phyloP scores from a whole-genome alignment of 176 grass and related monocot species.

The Alloteropsis semialata region DNA sequence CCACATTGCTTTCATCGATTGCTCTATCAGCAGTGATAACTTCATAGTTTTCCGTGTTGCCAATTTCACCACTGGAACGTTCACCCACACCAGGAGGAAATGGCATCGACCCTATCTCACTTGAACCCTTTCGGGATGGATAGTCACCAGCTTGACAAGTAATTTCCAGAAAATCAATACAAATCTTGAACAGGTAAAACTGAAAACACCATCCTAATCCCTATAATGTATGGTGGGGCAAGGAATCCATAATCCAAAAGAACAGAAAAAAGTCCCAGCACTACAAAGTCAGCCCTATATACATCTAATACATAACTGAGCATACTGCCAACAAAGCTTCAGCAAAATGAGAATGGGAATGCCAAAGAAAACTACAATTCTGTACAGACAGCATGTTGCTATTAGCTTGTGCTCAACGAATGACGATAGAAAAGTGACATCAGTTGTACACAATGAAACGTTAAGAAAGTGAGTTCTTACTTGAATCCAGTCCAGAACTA shows the following conservation, averaged over 20 bases:
- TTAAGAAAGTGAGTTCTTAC: slow-evolving; percentile 52
- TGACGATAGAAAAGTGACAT: neutral
- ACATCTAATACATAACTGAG: neutral
- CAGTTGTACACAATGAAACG: neutral
- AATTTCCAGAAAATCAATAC: slow-evolving; percentile 84
- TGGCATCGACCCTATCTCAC: slow-evolving; percentile 87
- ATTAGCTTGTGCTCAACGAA: slow-evolving; percentile 14
- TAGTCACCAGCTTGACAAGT: slow-evolving; percentile 76
- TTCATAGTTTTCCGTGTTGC: slow-evolving; percentile 75
- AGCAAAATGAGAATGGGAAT: slow-evolving; percentile 1
- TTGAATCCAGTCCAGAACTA: slow-evolving; percentile 51
- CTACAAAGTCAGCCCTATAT: slow-evolving; percentile 5
- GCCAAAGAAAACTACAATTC: neutral
- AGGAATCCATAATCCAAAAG: slow-evolving; percentile 13
- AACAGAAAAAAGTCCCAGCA: neutral
- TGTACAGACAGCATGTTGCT: neutral
- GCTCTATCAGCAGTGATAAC: slow-evolving; percentile 82
- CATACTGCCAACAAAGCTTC: neutral
- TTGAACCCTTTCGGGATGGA: slow-evolving; percentile 71
- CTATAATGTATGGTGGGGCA: slow-evolving; percentile 26
- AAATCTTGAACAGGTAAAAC: slow-evolving; percentile 27
- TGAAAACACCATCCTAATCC: slow-evolving; percentile 17
- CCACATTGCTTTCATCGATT: slow-evolving; percentile 93
- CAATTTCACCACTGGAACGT: slow-evolving; percentile 64
- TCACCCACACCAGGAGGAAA: slow-evolving; percentile 95